phyloP scores from a whole-genome alignment of 148 eudicot genomes.

The Chenopodium album region DNA sequence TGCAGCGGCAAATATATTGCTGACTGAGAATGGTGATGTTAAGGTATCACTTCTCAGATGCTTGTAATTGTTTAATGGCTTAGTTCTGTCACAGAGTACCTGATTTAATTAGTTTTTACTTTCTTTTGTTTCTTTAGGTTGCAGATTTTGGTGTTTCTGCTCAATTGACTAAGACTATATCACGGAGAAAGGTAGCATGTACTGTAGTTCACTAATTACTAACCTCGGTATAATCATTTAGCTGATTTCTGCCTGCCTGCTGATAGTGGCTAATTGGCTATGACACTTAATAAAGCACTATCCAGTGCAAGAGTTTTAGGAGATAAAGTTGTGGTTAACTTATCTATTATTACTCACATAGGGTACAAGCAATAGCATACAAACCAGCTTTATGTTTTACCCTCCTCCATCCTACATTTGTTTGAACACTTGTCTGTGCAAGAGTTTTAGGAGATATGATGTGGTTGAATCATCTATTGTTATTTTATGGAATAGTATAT shows the following conservation, averaged over 20 bases:
- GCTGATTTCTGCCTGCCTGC: neutral
- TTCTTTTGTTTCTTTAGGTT: constrained; percentile 49
- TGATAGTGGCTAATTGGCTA: neutral
- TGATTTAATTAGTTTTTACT: neutral
- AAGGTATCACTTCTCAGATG: constrained; percentile 48
- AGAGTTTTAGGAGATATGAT: no score
- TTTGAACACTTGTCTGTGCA: no score
- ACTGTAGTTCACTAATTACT: constrained; percentile 3
- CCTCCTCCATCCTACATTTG: no score
- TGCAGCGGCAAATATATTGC: constrained; percentile 95
- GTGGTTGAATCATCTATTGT: no score
- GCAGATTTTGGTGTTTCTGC: constrained; percentile 99
- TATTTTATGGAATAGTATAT: no score
- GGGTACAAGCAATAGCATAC: neutral
- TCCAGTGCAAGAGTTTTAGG: no score
- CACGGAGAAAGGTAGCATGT: constrained; percentile 80
- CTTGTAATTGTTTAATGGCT: neutral
- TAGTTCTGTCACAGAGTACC: neutral
- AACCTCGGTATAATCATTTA: neutral
- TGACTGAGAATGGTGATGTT: constrained; percentile 95
- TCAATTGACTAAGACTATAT: constrained; percentile 88
- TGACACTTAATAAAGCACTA: no score
- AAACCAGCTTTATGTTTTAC: no score
- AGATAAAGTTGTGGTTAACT: no score
- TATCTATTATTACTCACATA: no score